Base-by-base conservation (phyloP, 2,329 filamentous ascomycete genomes). In the Aureobasidium vineae region DNA sequence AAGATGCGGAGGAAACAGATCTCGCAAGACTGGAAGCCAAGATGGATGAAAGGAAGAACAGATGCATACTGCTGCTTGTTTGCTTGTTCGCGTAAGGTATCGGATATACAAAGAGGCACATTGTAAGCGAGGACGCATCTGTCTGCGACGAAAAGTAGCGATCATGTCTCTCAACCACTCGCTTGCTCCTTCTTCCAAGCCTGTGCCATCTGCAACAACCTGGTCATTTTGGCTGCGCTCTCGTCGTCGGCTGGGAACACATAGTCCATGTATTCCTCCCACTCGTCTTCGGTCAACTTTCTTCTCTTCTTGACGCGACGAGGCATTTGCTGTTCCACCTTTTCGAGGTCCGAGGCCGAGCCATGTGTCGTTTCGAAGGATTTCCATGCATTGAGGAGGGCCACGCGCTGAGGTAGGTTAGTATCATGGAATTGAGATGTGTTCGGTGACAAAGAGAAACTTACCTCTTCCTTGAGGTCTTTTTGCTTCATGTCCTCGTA, bases 211-310 rank as follows among this genome's bases (percentile, higher is more conserved):
- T 91, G 88, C 79, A 97, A 81, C 76, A 98, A 82, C 76, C 90
- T 91, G 61, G 90, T 90, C 77, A 97, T 81, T 73, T 91, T 93
- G 71, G 90, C 90, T 66, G 90, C 89, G 75, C 91, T 89, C 79
- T 91, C 87, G 77, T 97, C 93, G 80, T 98, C 95, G 5, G 91
- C 92, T 0, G 95, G 95, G 86, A 99, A 99, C 40, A 99, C 86
- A 73, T 96, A 98, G 77, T 98, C 95, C 79, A 95, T 86, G 78
- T 97, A 98, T 80, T 99, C 95, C 83, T 99, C 92, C 81, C 92
- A 97, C 43, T 87, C 88, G 76, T 95, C 93, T 78, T 97, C 94
- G 75, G 96, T 93, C 77, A 97, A 79, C 84, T 88, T 92, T 77
- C 95, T 89, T 74, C 92, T 85, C 84, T 95, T 94, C 88, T 97